Evolutionary conservation across 1,284 basidiomycete genomes (phyloP).

Genomic region (Clitocybe nebularis): DNA sequence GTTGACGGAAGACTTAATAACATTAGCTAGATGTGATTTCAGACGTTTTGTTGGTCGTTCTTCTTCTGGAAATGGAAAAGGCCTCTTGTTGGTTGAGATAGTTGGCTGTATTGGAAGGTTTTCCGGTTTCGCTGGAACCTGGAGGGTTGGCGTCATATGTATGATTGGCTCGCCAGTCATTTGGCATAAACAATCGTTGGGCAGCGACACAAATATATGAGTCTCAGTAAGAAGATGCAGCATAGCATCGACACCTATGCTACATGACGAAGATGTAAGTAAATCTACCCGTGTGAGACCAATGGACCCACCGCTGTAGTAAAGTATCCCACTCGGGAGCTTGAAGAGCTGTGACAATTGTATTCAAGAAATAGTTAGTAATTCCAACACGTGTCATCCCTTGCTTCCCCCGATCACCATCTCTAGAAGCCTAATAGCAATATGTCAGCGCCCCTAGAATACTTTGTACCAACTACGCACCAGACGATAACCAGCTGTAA

Average conservation of each 20-base stretch:
- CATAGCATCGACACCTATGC: constrained; percentile 70
- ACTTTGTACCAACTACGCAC: constrained; percentile 33
- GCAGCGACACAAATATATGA: constrained; percentile 67
- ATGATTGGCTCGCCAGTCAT: constrained; percentile 69
- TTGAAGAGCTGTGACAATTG: constrained; percentile 64
- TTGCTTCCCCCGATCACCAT: constrained; percentile 23
- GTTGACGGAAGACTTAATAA: too few species aligned
- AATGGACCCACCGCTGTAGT: constrained; percentile 47
- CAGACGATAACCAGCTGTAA: constrained; percentile 62
- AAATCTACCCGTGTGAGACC: not conserved
- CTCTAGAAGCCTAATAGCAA: constrained; percentile 19
- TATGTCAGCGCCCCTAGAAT: too few species aligned
- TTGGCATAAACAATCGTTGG: constrained; percentile 81
- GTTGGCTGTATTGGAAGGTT: too few species aligned
- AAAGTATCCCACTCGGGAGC: constrained; percentile 65
- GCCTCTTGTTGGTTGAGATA: constrained; percentile 13
- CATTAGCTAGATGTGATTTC: too few species aligned
- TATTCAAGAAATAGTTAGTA: constrained; percentile 68
- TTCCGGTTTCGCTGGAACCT: too few species aligned
- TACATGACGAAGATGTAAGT: constrained; percentile 23
- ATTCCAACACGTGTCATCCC: constrained; percentile 30
- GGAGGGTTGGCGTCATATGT: constrained; percentile 33
- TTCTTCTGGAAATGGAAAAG: constrained; percentile 18
- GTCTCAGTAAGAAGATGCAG: constrained; percentile 71
- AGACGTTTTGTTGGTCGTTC: constrained; percentile 28